phyloP scores from a whole-genome alignment of 2,329 filamentous ascomycete species.

The Aspergillus udagawae region DNA sequence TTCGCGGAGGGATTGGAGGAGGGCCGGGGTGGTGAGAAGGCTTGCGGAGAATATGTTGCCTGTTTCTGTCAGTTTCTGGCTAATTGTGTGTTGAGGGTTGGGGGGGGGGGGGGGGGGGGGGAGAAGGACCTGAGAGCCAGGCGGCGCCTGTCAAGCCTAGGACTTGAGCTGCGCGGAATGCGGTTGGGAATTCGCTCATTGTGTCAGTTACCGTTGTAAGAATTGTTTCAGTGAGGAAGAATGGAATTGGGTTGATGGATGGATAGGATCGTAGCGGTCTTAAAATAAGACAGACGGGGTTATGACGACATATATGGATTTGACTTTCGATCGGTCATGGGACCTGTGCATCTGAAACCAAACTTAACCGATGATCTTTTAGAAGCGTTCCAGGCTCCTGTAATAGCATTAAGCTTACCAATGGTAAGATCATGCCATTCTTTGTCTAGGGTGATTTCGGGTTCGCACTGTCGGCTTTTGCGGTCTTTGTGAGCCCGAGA shows the following conservation, averaged over 20 bases:
- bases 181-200: conserved; percentile 11
- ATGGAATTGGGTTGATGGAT: background rate
- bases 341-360: background rate
- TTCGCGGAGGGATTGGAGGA: conserved; percentile 17
- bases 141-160: conserved; percentile 26
- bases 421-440: background rate
- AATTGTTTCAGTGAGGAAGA: background rate
- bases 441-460: background rate
- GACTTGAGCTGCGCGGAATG: conserved; percentile 24
- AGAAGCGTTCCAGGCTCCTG: background rate
- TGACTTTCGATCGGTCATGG: background rate
- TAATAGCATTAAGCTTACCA: background rate
- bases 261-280: too few relatives aligned
- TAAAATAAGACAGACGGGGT: too few relatives aligned
- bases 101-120: too few relatives aligned
- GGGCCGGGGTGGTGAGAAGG: conserved; percentile 19
- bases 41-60: conserved; percentile 27
- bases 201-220: background rate
- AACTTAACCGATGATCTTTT: background rate
- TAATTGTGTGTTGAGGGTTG: background rate
- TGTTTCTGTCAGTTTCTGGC: conserved; percentile 1
- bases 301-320: background rate
- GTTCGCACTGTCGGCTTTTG: conserved; percentile 9
- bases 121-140: conserved; percentile 21
- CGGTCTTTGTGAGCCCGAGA: background rate